A percentile compares a stretch with the other conserved stretches of the same genome.
phyloP scores from a whole-genome alignment of 306 rosid species.

The Sechiopsis laciniata region DNA sequence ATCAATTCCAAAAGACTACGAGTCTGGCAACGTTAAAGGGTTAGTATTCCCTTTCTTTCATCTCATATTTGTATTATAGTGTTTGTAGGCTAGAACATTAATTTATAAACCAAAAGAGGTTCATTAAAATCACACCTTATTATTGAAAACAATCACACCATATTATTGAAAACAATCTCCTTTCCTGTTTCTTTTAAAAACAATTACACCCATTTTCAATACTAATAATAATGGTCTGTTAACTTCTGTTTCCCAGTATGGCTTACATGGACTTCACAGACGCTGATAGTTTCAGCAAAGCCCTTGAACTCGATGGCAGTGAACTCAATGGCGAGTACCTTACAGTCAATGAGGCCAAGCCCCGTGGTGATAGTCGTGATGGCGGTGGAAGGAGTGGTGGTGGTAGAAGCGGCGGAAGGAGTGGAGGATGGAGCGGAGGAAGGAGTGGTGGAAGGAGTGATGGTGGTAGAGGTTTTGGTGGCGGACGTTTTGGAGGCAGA shows the following conservation, averaged over 20 bases:
- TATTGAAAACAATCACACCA: too few relatives aligned
- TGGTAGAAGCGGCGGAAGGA: slow-evolving; percentile 23
- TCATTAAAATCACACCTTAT: too few relatives aligned
- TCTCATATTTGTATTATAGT: too few relatives aligned
- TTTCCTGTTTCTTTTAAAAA: too few relatives aligned
- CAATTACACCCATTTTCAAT: too few relatives aligned
- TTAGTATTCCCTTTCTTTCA: slow-evolving; percentile 17
- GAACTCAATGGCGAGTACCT: slow-evolving; percentile 42
- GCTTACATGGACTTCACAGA: slow-evolving; percentile 75
- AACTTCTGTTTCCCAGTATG: slow-evolving; percentile 32
- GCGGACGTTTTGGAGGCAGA: slow-evolving; percentile 16
- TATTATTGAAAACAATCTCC: too few relatives aligned
- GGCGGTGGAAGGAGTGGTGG: slow-evolving; percentile 26
- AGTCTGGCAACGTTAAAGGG: slow-evolving; percentile 59
- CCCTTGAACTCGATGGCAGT: slow-evolving; percentile 48
- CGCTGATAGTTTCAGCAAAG: slow-evolving; percentile 31
- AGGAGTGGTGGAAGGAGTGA: slow-evolving; percentile 17
- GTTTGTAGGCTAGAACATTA: too few relatives aligned
- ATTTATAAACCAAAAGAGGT: too few relatives aligned
- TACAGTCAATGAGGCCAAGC: slow-evolving; percentile 71
- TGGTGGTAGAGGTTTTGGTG: slow-evolving; percentile 15
- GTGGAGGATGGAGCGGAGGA: slow-evolving; percentile 17
- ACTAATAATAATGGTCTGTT: too few relatives aligned
- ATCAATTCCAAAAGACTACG: slow-evolving; percentile 66
- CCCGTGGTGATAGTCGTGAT: slow-evolving; percentile 38